These are phyloP conservation scores for Actinomucor elegans DNA, from an alignment of 371 early-diverging fungal genomes.

Conservation along the genomic window DNA sequence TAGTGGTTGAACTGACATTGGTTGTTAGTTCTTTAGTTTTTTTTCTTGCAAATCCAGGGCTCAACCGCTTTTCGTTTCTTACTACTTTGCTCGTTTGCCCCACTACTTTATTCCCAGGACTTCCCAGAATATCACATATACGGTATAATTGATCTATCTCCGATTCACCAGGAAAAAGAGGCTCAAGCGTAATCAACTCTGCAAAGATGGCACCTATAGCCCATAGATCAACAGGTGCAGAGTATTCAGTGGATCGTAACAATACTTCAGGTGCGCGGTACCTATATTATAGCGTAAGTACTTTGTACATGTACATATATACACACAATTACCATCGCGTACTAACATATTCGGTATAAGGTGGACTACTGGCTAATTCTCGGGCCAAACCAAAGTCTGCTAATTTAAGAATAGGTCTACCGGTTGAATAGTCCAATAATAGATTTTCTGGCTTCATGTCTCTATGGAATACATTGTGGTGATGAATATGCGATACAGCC, in stretches of 20 bases:
- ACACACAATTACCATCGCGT: slow-evolving; percentile 93
- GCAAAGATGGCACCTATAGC: slow-evolving; percentile 94
- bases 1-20: background rate
- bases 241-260: slow-evolving; percentile 83
- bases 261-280: slow-evolving; percentile 99
- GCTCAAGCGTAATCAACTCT: slow-evolving; percentile 82
- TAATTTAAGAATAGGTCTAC: slow-evolving; percentile 69
- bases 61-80: slow-evolving; percentile 24
- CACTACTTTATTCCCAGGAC: slow-evolving; percentile 40
- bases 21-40: slow-evolving; percentile 1
- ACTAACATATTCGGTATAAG: slow-evolving; percentile 93
- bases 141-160: slow-evolving; percentile 90
- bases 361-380: slow-evolving; percentile 80
- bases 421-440: slow-evolving; percentile 42
- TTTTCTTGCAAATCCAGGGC: slow-evolving; percentile 47
- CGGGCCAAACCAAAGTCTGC: slow-evolving; percentile 95
- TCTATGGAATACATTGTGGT: slow-evolving; percentile 90
- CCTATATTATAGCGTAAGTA: slow-evolving; percentile 51
- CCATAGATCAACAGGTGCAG: slow-evolving; percentile 99
- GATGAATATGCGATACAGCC: slow-evolving; percentile 90
- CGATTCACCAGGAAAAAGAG: slow-evolving; percentile 92
- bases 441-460: slow-evolving; percentile 95
- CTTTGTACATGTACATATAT: too few species aligned
- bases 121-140: slow-evolving; percentile 71
- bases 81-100: slow-evolving; percentile 11